Evolutionary conservation across 306 rosid genomes (phyloP), one percentile per base, ranked within the genome.

Genomic region (Cucurbita pepo): DNA sequence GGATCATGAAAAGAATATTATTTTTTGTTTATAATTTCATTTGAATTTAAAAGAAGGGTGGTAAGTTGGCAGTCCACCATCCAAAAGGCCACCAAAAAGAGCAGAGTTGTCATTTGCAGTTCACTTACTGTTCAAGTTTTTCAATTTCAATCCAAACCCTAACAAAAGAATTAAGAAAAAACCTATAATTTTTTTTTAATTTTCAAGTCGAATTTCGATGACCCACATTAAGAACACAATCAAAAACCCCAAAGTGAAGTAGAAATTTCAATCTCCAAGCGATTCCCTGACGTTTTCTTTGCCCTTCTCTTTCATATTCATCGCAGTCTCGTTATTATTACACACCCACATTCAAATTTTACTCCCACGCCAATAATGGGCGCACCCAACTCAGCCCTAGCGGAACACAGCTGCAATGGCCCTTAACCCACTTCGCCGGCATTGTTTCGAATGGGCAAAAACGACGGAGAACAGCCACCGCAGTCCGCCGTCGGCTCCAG

Each of bases 361-460:
- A 69, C 74, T 69, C 12, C 73, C 22, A 62, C 14, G 11, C 40
- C 79, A 62, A 70, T 58, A 84, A 86, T 89, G 96, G 89, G 56
- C 57, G 73, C 5, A 45, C 77, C 78, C 73, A 77, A 72, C 77
- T 45, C 77, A 21, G 57, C 73, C 60, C 61, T 63, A 76, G 77
- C 51, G 53, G 82, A 72, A 74, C 77, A 47, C 44, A 16, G 63
- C 53, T 75, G 82, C 7, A 25, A 87, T 87, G 89, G 79, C 75
- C 62, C 65, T 22, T 81, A 81, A 87, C 72, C 80, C 72, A 76
- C 75, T 71, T 77, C 79, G 41, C 63, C 85, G 57, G 81, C 90
- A 84, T 82, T 88, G 82, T 53, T 77, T 58, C 70, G 84, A 22
- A 91, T 91, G 97, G 97, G 97, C 76, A 91, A 91, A 83, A 69